Evolutionary conservation across 2,329 filamentous ascomycete genomes (phyloP).

Genomic region (Xylaria hypoxylon): DNA sequence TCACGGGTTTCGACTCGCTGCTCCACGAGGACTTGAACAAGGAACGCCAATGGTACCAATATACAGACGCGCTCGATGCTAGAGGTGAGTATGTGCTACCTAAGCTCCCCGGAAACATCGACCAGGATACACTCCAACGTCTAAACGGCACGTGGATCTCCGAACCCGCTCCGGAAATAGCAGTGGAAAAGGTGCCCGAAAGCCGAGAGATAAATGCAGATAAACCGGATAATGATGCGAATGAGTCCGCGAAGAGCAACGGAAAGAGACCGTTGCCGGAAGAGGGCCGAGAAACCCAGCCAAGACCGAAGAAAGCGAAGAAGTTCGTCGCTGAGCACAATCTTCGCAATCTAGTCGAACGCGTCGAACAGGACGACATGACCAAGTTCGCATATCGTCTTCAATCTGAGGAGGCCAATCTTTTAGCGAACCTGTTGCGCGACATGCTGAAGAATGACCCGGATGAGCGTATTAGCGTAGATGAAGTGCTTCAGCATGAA

Average conservation of each 20-base stretch:
- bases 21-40: slow-evolving; percentile 33
- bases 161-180: neutral
- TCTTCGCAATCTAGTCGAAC: slow-evolving; percentile 23
- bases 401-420: slow-evolving; percentile 21
- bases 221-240: neutral
- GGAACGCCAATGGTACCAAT: slow-evolving; percentile 27
- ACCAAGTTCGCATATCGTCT: slow-evolving; percentile 27
- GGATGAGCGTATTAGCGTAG: slow-evolving; percentile 23
- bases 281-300: neutral
- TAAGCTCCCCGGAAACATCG: neutral
- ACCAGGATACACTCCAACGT: slow-evolving; percentile 2
- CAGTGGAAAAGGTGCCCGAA: neutral
- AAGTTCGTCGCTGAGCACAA: slow-evolving; percentile 16
- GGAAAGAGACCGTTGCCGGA: slow-evolving; percentile 9
- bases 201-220: neutral
- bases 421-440: slow-evolving; percentile 20
- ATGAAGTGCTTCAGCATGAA: slow-evolving; percentile 27
- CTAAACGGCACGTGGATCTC: slow-evolving; percentile 20
- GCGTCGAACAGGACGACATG: slow-evolving; percentile 23
- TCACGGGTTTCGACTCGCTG: slow-evolving; percentile 23
- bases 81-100: neutral
- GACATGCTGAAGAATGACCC: slow-evolving; percentile 34
- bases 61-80: slow-evolving; percentile 9
- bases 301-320: slow-evolving; percentile 8
- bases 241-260: neutral